phyloP scores from a whole-genome alignment of 371 early-diverging fungal genomes.

The Rhizopus microsporus region DNA sequence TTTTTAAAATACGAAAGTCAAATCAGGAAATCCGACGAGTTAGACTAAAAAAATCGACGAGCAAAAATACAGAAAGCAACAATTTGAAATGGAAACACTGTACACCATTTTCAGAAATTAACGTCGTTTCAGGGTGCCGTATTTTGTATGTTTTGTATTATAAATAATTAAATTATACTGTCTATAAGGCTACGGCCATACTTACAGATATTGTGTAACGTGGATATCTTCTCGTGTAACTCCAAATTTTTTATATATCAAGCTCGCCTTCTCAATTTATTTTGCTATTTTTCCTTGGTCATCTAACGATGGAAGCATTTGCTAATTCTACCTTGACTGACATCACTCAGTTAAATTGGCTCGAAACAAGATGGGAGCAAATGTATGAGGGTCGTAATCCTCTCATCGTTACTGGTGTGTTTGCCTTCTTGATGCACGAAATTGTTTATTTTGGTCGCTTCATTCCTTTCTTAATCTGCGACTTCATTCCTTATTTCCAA shows the following conservation, averaged over 20 bases:
- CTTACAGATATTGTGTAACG: neutral
- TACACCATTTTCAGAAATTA: too few relatives aligned
- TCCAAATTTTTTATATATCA: neutral
- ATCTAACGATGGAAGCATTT: constrained; percentile 6
- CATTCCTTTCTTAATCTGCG: constrained; percentile 72
- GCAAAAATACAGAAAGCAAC: too few relatives aligned
- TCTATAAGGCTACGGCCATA: too few relatives aligned
- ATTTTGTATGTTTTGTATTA: too few relatives aligned
- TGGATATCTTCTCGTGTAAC: too few relatives aligned
- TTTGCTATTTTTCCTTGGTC: neutral
- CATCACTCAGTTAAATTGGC: constrained; percentile 21
- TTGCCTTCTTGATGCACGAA: constrained; percentile 76
- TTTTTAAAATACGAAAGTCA: too few relatives aligned
- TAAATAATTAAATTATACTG: too few relatives aligned
- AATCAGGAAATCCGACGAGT: too few relatives aligned
- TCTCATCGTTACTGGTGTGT: constrained; percentile 63
- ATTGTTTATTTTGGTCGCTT: constrained; percentile 79
- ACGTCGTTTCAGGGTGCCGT: too few relatives aligned
- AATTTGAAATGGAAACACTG: too few relatives aligned
- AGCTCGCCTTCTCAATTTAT: neutral
- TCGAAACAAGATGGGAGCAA: constrained; percentile 53
- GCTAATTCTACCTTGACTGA: constrained; percentile 11
- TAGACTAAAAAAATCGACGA: too few relatives aligned
- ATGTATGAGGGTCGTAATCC: constrained; percentile 72
- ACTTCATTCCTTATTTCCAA: constrained; percentile 69